Conservation (phyloP, 371 early-diverging fungal genomes). For the Haplosporangium sp. region DNA sequence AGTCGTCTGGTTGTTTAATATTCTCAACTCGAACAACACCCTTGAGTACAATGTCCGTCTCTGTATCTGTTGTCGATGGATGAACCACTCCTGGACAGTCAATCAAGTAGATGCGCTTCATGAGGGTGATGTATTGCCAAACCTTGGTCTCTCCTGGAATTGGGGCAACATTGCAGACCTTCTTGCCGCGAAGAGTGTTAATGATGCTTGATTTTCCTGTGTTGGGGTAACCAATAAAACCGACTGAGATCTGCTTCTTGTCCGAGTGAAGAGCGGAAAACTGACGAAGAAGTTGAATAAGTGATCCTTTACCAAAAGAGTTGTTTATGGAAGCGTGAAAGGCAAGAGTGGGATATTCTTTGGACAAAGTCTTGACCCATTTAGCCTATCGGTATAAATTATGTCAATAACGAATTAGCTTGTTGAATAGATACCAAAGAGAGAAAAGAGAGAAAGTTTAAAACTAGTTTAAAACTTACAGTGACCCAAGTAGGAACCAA, state of each 20-base stretch:
- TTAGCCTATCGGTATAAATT: slow-evolving; percentile 61
- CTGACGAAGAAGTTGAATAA: slow-evolving; percentile 98
- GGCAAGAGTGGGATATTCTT: slow-evolving; percentile 96
- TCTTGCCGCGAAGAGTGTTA: slow-evolving; percentile 96
- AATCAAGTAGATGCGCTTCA: slow-evolving; percentile 98
- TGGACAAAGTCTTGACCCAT: slow-evolving; percentile 94
- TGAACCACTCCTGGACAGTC: slow-evolving; percentile 99
- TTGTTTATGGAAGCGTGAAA: slow-evolving; percentile 98
- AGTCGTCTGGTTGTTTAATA: slow-evolving; percentile 93
- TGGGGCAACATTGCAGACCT: slow-evolving; percentile 99
- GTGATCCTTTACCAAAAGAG: slow-evolving; percentile 98
- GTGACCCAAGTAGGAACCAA: slow-evolving; percentile 99
- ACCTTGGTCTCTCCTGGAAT: slow-evolving; percentile 99
- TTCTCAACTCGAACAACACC: slow-evolving; percentile 99
- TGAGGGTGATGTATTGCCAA: slow-evolving; percentile 99
- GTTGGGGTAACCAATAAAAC: slow-evolving; percentile 98
- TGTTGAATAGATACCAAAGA: no score
- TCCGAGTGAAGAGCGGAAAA: slow-evolving; percentile 96
- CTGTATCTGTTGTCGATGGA: slow-evolving; percentile 86
- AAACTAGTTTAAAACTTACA: slow-evolving; percentile 59
- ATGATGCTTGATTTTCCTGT: slow-evolving; percentile 98
- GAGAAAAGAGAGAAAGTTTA: background rate
- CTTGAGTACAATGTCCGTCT: slow-evolving; percentile 97
- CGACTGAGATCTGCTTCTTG: slow-evolving; percentile 97
- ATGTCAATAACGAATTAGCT: background rate